Percentiles rank a stretch among this genome's conserved stretches.
Conservation (phyloP, 257 asterid species). For the Solanum clarkiae region DNA sequence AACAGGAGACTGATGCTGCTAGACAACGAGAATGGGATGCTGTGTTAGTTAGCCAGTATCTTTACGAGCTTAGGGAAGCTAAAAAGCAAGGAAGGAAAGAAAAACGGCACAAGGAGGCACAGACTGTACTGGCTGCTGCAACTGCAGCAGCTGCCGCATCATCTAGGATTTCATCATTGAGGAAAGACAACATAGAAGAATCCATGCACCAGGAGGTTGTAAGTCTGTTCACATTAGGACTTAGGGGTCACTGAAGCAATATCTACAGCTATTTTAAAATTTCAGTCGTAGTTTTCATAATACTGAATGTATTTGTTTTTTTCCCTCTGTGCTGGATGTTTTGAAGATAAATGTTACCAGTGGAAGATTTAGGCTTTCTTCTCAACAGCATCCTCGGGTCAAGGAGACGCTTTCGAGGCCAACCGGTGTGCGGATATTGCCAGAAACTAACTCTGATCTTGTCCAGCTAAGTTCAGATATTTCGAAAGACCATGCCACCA, state of each 20-base stretch:
- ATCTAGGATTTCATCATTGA: slow-evolving; percentile 63
- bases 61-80: slow-evolving; percentile 69
- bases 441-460: slow-evolving; percentile 35
- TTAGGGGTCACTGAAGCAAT: background rate
- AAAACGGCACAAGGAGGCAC: slow-evolving; percentile 92
- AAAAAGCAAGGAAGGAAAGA: slow-evolving; percentile 92
- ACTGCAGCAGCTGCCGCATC: slow-evolving; percentile 99
- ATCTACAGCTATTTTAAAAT: background rate
- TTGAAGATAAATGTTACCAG: slow-evolving; percentile 31
- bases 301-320: background rate
- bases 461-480: slow-evolving; percentile 34
- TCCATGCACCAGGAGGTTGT: slow-evolving; percentile 52
- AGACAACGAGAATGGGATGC: slow-evolving; percentile 74
- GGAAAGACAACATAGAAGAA: slow-evolving; percentile 77
- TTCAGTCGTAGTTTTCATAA: background rate
- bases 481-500: slow-evolving; percentile 57
- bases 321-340: slow-evolving; percentile 28
- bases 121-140: slow-evolving; percentile 95
- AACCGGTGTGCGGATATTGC: slow-evolving; percentile 32
- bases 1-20: slow-evolving; percentile 53
- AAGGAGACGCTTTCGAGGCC: slow-evolving; percentile 55
- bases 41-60: slow-evolving; percentile 68
- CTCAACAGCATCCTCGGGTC: slow-evolving; percentile 49
- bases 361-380: slow-evolving; percentile 28
- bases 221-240: background rate